Evolutionary conservation across 495 filamentous ascomycete genomes (phyloP).

Genomic region (Daldinia caldariorum): DNA sequence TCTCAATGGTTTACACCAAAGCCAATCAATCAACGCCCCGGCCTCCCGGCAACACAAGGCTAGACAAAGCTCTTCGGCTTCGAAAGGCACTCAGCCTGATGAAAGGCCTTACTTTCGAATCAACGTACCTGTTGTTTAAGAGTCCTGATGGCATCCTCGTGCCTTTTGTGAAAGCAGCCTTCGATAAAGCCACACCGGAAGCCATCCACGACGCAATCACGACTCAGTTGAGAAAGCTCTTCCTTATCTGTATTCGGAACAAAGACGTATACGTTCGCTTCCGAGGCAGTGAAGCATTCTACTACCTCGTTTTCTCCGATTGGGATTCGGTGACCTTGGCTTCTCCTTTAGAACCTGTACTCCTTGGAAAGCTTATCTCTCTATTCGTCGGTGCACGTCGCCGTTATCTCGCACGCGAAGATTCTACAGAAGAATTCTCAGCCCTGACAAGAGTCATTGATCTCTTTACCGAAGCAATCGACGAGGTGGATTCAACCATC

Average conservation of each 20-base stretch:
- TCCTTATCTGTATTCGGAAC: conserved; percentile 4
- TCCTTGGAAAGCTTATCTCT: conserved; percentile 17
- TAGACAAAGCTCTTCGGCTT: neutral
- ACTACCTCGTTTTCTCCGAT: conserved; percentile 19
- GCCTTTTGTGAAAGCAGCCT: neutral
- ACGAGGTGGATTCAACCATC: neutral
- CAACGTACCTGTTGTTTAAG: neutral
- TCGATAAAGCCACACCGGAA: neutral
- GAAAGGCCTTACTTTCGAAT: neutral
- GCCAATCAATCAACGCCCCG: neutral
- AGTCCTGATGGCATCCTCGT: neutral
- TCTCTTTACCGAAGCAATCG: conserved; percentile 9
- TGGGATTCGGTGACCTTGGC: conserved; percentile 16
- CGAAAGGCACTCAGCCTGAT: neutral
- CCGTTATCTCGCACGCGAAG: neutral
- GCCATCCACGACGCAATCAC: neutral
- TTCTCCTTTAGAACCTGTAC: conserved; percentile 7
- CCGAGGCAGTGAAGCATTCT: conserved; percentile 27
- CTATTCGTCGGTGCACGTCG: conserved; percentile 28
- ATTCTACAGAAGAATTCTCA: neutral
- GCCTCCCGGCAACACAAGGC: neutral
- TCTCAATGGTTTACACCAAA: neutral
- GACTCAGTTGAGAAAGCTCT: neutral
- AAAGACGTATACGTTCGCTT: conserved; percentile 30
- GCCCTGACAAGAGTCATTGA: conserved; percentile 22